These are phyloP conservation scores for Saccharata proteae DNA, from an alignment of 2,329 filamentous ascomycete species.

Conservation along the genomic window DNA sequence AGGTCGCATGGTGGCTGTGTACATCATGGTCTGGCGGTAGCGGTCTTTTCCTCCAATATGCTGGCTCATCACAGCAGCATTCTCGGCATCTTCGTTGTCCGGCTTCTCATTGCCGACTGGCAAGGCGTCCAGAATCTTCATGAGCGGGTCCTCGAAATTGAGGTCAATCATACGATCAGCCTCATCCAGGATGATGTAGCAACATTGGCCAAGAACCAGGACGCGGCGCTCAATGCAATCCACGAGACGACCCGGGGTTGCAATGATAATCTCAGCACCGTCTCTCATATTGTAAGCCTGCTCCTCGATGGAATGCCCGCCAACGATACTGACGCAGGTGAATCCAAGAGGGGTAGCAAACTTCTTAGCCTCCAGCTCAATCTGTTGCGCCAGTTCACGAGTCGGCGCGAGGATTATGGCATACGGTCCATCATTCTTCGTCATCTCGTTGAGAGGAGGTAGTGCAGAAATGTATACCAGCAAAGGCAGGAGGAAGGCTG, in stretches of 20 bases:
- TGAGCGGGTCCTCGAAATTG: slow-evolving; percentile 93
- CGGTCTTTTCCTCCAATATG: slow-evolving; percentile 63
- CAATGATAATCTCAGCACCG: slow-evolving; percentile 94
- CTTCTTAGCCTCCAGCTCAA: slow-evolving; percentile 85
- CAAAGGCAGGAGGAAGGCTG: slow-evolving; percentile 81
- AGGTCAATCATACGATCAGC: slow-evolving; percentile 98
- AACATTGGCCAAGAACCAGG: slow-evolving; percentile 87
- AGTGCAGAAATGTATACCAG: slow-evolving; percentile 90
- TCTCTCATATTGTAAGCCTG: slow-evolving; percentile 83
- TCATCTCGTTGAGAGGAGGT: slow-evolving; percentile 69
- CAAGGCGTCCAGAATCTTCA: slow-evolving; percentile 90
- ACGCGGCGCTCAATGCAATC: slow-evolving; percentile 93
- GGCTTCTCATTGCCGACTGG: slow-evolving; percentile 92
- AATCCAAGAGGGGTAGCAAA: slow-evolving; percentile 87
- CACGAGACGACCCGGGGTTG: slow-evolving; percentile 92
- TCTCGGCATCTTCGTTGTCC: slow-evolving; percentile 82
- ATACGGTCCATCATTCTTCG: slow-evolving; percentile 91
- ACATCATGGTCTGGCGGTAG: slow-evolving; percentile 99
- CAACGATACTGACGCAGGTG: slow-evolving; percentile 93
- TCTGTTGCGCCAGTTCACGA: slow-evolving; percentile 94
- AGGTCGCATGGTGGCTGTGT: slow-evolving; percentile 94
- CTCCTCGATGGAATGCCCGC: slow-evolving; percentile 89
- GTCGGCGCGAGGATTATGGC: slow-evolving; percentile 95
- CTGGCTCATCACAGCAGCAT: slow-evolving; percentile 71
- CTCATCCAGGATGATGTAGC: slow-evolving; percentile 99